Percentiles rank a stretch among this genome's conserved stretches.
phyloP scores from a whole-genome alignment of 2,329 filamentous ascomycete species.

The Hirsutella thompsonii region DNA sequence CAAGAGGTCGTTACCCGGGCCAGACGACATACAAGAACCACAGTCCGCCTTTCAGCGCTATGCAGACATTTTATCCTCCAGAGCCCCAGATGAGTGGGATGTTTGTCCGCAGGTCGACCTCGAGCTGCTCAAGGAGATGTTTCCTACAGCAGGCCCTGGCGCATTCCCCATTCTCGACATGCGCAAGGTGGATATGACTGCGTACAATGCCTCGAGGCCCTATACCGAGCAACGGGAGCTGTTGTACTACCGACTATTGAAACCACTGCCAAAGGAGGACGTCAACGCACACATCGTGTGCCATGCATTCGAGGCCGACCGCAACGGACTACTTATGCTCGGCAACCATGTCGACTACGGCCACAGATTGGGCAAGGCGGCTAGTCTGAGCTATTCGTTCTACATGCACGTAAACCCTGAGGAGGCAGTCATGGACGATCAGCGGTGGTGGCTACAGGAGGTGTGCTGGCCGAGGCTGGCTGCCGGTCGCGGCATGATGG shows the following conservation, averaged over 20 bases:
- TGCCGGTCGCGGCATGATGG: conserved; percentile 32
- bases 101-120: conserved; percentile 33
- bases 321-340: conserved; percentile 40
- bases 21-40: conserved; percentile 24
- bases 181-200: conserved; percentile 39
- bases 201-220: conserved; percentile 27
- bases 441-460: conserved; percentile 43
- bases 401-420: conserved; percentile 37
- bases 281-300: conserved; percentile 31
- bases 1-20: conserved; percentile 25
- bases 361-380: conserved; percentile 24
- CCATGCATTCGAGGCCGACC: conserved; percentile 38
- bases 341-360: conserved; percentile 36
- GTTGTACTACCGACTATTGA: conserved; percentile 33
- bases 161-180: conserved; percentile 37
- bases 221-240: conserved; percentile 34
- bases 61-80: conserved; percentile 22
- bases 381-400: conserved; percentile 37
- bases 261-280: conserved; percentile 25
- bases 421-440: conserved; percentile 32
- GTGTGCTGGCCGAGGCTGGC: conserved; percentile 32
- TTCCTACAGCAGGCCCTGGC: conserved; percentile 25
- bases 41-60: conserved; percentile 28
- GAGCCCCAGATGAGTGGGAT: conserved; percentile 28
- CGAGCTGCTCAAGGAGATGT: conserved; percentile 20